Evolutionary conservation across 2,329 filamentous ascomycete species (phyloP), one percentile per base, ranked within the genome.

Genomic region (Furcasterigmium sp.): DNA sequence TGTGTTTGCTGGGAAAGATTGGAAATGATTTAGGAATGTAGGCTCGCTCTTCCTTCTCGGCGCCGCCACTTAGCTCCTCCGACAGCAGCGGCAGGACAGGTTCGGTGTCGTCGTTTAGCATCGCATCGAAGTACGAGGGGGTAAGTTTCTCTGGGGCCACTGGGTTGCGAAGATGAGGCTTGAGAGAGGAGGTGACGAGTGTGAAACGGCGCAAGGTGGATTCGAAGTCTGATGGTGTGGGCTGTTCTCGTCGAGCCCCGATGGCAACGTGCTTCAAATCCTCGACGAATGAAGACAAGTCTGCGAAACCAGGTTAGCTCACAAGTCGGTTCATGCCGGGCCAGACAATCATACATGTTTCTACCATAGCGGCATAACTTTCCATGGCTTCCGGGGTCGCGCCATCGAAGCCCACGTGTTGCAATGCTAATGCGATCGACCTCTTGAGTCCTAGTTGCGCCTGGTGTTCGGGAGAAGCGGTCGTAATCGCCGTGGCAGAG

Each of bases 1-100:
- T 84, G 53, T 84, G 79, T 37, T 75, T 76, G 56, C 78, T 82
- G 0, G 80, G 80, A 46, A 84, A 84, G 9, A 73, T 68, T 1
- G 80, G 80, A 41, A 84, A 81, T 0, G 70, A 69, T 28, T 63
- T 60, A 0, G 80, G 80, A 10, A 84, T 81, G 58, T 79, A 82
- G 19, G 58, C 44, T 52, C 75, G 76, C 11, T 66, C 58, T 8
- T 73, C 68, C 53, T 80, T 82, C 49, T 84, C 80, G 2, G 64
- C 53, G 44, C 70, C 68, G 29, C 80, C 80, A 45, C 78, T 81
- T 3, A 84, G 64, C 43, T 82, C 78, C 5, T 68, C 59, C 19
- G 75, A 73, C 14, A 76, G 64, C 8, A 73, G 64, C 0, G 69
- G 72, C 13, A 72, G 60, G 11, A 65, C 60, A 43, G 61, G 62